These are phyloP conservation scores for Hypoxylon sp. DNA, from an alignment of 2,329 filamentous ascomycete genomes.

Conservation along the genomic window DNA sequence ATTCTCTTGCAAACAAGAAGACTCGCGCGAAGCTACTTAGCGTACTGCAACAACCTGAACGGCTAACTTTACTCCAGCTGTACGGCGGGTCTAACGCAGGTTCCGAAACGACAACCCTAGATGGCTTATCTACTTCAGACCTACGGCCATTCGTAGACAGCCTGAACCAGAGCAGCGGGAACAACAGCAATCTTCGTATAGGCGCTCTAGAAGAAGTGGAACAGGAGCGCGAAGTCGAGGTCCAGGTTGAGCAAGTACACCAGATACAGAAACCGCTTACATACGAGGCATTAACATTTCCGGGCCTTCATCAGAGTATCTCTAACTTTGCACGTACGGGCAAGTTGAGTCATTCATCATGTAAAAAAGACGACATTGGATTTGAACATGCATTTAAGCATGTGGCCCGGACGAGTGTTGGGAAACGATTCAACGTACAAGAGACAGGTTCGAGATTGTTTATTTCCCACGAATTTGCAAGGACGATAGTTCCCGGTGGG, in stretches of 20 bases:
- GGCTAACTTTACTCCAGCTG: slow-evolving; percentile 64
- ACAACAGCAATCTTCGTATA: slow-evolving; percentile 48
- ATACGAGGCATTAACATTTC: slow-evolving; percentile 52
- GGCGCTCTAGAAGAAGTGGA: slow-evolving; percentile 68
- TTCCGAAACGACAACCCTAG: slow-evolving; percentile 35
- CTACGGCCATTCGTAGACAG: slow-evolving; percentile 45
- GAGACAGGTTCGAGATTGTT: slow-evolving; percentile 45
- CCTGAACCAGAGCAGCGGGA: slow-evolving; percentile 35
- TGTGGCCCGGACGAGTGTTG: slow-evolving; percentile 49
- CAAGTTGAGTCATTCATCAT: neutral
- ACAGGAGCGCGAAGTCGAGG: slow-evolving; percentile 67
- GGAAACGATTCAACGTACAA: slow-evolving; percentile 45
- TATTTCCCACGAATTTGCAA: slow-evolving; percentile 57
- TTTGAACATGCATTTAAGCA: slow-evolving; percentile 55
- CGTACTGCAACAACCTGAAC: slow-evolving; percentile 60
- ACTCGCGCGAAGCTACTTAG: slow-evolving; percentile 49
- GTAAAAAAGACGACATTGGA: slow-evolving; percentile 40
- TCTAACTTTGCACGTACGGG: slow-evolving; percentile 57
- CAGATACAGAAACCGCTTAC: slow-evolving; percentile 59
- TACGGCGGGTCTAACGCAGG: slow-evolving; percentile 52
- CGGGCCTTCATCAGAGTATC: slow-evolving; percentile 58
- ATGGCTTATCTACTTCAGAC: slow-evolving; percentile 28
- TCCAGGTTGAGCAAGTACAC: slow-evolving; percentile 65
- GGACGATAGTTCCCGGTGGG: slow-evolving; percentile 49
- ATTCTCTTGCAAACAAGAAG: slow-evolving; percentile 48